Evolutionary conservation across 495 filamentous ascomycete genomes (phyloP), one percentile per base, ranked within the genome.

Genomic region (Podospora appendiculata): DNA sequence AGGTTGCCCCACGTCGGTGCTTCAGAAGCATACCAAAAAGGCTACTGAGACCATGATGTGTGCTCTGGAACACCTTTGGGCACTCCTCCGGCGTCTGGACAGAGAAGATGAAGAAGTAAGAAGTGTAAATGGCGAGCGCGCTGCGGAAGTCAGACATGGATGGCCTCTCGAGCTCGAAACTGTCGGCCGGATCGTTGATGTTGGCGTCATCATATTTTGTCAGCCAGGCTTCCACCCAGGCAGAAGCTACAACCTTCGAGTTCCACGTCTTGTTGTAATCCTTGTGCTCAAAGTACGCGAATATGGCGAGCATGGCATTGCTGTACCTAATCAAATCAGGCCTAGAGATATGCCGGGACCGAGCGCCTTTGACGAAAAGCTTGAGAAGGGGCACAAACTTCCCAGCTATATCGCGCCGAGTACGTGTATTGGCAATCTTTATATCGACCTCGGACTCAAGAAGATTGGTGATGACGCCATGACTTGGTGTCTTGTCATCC

Each of bases 21-120:
- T 85, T 86, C 65, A 80, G 81, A n/a, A 85, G 73, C 32, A 85
- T 76, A 14, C 82, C 82, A 43, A 85, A 86, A 0, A 81, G 77
- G 9, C 80, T 80, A 53, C 79, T 79, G 43, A 81, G 75, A 55
- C 79, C 81, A 62, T 86, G 82, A 45, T 86, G 82, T 0, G 82
- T 84, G 14, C 79, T 79, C 60, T 86, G 82, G 69, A 86, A 85
- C 1, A 85, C 77, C n/a, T 68, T 70, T 7, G 82, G 82, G 32
- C 84, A 80, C 51, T 78, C 72, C 41, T 83, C 79, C 0, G 82
- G 82, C 3, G 85, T 75, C 6, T 81, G 81, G 8, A 86, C 79
- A 0, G 81, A 82, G 63, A 85, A 85, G 57, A 86, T 84, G 65
- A 86, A 86, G 40, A 86, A 73, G 56, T 83, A 86, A 1, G 81